Base-by-base conservation (phyloP, 2,329 filamentous ascomycete genomes). In the Helotiales sp. region DNA sequence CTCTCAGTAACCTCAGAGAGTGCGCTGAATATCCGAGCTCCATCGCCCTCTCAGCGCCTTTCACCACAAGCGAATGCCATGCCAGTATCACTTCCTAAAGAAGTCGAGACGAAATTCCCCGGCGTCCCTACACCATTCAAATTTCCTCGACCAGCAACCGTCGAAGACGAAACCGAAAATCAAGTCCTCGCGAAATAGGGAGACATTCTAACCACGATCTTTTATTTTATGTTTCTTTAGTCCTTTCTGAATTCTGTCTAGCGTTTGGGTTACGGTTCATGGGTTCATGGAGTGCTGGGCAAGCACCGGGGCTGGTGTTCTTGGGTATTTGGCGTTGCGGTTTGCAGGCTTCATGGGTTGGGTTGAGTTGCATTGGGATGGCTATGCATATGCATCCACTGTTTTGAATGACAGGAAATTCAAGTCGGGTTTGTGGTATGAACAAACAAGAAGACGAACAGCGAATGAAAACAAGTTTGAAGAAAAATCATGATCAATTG, bases 91-190 rank as follows among this genome's bases (percentile, higher is more conserved):
- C 66, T 74, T 40, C 66, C 60, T 34, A 68, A 61, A 24, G 61
- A 61, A 24, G 61, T 70, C 13, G 65, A 71, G 4, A 64, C 70
- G 6, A 73, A 72, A 61, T 67, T 69, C 57, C 54, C 72, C 11
- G 86, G 40, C 20, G 40, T 87, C 72, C 84, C 85, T 8, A 80
- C 30, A 85, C 84, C 81, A 87, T 54, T 84, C 87, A 73, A 82
- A 81, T 37, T 85, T 80, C 65, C 79, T 85, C 32, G 81, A 80
- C 59, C 60, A 22, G 55, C 59, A 2, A 47, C 67, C 6, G 26
- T 64, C 13, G 64, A 72, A 54, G 70, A 72, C 61, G 62, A 63
- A 6, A 63, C 43, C 30, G 57, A 47, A 57, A 50, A 57, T n/a
- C 13, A 60, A n/a, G 22, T 59, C 26, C 49, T 52, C 26, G 45